phyloP scores from a whole-genome alignment of 2,329 filamentous ascomycete genomes.

The Sporothrix brasiliensis region DNA sequence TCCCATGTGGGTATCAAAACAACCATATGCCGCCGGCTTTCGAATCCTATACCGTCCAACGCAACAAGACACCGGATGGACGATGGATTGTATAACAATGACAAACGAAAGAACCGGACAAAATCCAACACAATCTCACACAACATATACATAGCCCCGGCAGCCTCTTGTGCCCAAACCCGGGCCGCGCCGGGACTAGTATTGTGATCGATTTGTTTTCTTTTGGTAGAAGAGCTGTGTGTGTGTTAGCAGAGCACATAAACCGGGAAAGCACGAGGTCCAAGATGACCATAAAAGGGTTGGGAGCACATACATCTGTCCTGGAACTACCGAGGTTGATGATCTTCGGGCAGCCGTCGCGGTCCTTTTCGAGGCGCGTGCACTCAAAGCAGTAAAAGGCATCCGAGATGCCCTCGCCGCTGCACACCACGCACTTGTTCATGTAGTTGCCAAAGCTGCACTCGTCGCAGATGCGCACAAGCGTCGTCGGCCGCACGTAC shows the following conservation, averaged over 20 bases:
- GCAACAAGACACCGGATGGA: not conserved
- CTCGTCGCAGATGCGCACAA: constrained; percentile 98
- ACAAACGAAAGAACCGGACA: not conserved
- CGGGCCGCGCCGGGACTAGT: constrained; percentile 55
- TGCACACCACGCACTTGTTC: constrained; percentile 99
- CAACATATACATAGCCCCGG: constrained; percentile 1
- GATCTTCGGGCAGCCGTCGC: constrained; percentile 98
- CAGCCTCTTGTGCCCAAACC: constrained; percentile 48
- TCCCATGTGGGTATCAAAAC: constrained; percentile 31
- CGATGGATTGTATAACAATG: not conserved
- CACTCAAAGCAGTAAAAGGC: constrained; percentile 99
- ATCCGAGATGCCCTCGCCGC: constrained; percentile 92
- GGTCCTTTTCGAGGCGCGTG: constrained; percentile 92
- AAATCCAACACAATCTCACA: not conserved
- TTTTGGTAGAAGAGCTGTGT: constrained; percentile 65
- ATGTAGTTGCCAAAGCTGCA: constrained; percentile 99
- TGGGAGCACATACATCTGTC: constrained; percentile 74
- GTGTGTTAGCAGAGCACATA: constrained; percentile 25
- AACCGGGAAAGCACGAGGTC: not conserved
- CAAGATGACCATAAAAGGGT: constrained; percentile 39
- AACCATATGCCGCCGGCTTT: constrained; percentile 17
- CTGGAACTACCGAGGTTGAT: constrained; percentile 95
- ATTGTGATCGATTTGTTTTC: constrained; percentile 65
- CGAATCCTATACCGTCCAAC: not conserved
- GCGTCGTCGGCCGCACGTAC: constrained; percentile 95